These are phyloP conservation scores for Centella asiatica DNA, from an alignment of 129 eudicot species.

Conservation along the genomic window DNA sequence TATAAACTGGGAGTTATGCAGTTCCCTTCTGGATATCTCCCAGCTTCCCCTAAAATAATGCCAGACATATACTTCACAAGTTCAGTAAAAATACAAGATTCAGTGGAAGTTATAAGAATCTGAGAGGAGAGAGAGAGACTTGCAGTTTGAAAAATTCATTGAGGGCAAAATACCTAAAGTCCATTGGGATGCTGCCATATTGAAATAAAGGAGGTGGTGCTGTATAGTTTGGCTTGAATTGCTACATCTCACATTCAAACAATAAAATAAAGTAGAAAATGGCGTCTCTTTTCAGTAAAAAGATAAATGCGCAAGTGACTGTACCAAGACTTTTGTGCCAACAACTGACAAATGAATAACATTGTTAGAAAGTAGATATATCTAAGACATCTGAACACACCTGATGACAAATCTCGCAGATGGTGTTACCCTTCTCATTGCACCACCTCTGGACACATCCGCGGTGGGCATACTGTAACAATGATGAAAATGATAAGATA, in stretches of 20 bases:
- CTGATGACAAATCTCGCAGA: constrained; percentile 78
- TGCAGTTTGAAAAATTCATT: too few species aligned
- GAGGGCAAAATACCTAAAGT: constrained; percentile 69
- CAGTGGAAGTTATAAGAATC: too few species aligned
- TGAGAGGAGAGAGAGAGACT: too few species aligned
- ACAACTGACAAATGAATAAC: not conserved
- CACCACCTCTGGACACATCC: constrained; percentile 85
- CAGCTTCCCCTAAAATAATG: constrained; percentile 49
- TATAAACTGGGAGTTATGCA: constrained; percentile 32
- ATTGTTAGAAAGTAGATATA: not conserved
- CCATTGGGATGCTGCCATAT: constrained; percentile 45
- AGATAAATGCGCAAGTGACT: not conserved
- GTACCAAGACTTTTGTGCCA: not conserved
- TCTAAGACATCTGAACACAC: constrained; percentile 18
- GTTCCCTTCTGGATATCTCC: constrained; percentile 58
- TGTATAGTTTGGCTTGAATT: constrained; percentile 58
- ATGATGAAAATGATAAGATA: not conserved
- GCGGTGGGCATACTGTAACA: constrained; percentile 69
- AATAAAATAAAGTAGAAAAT: not conserved
- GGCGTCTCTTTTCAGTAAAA: constrained; percentile 9
- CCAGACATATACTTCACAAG: not conserved
- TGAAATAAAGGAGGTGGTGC: constrained; percentile 55
- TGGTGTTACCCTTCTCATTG: constrained; percentile 78
- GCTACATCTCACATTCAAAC: constrained; percentile 44
- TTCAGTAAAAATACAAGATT: not conserved